Evolutionary conservation across 306 rosid genomes (phyloP), one percentile per base, ranked within the genome.

Genomic region (Pachyrhizus erosus): DNA sequence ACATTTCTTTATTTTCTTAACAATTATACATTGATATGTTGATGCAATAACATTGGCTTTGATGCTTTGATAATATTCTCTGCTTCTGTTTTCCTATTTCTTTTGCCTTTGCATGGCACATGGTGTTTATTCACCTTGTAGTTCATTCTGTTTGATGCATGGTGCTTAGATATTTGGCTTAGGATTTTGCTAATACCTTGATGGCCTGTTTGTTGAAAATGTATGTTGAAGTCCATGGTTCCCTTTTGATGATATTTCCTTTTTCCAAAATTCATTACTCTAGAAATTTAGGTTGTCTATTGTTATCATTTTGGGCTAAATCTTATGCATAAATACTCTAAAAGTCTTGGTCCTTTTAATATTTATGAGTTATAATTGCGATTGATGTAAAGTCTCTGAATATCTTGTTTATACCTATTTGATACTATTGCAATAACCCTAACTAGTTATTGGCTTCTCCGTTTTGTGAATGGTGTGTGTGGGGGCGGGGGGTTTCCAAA

Each of bases 1-100:
- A 49, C 43, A 52, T 29, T 55, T 71, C 82, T 43, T 72, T 37
- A 73, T 80, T 61, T 74, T 68, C 76, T 58, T 26, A 54, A 34
- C 80, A 23, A 43, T 46, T 34, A 34, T 43, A 62, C 26, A 42
- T 60, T 42, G 29, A 70, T 31, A 51, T 23, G 15, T 57, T 26
- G 60, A 79, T 74, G 78, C 46, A 46, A 33, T 27, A 31, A 17
- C 64, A n/a, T 75, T 40, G 49, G 17, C 66, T 70, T 51, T 58
- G 77, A 51, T 49, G 17, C 66, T 70, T 51, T 58, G 77, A 51
- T 49, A 27, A 70, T 43, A 40, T 24, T 70, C 65, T 51, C 45
- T 51, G 40, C 49, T 51, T 29, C 4, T 20, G 27, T 34, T 7
- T 26, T 75, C 24, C 20, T 79, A 58, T 76, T 73, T 71, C 46